Conservation (phyloP, 371 early-diverging fungal species). For the Mucor velutinosus region DNA sequence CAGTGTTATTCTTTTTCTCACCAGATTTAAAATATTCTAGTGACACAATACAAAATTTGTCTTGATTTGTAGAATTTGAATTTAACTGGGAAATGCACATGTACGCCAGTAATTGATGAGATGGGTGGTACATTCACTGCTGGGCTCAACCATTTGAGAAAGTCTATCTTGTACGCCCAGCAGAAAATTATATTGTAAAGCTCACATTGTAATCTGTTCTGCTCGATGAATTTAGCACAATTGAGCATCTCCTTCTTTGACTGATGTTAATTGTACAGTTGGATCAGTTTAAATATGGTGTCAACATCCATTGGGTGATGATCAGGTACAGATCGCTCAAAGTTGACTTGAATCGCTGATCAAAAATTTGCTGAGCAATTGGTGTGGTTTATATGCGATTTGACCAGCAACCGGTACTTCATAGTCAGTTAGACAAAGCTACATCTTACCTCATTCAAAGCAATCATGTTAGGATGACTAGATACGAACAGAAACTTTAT, state of each 20-base stretch:
- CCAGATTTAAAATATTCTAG: neutral
- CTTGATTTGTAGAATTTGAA: slow-evolving; percentile 5
- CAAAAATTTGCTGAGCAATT: no score
- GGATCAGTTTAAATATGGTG: neutral
- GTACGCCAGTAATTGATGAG: neutral
- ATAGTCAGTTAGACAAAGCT: no score
- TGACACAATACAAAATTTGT: neutral
- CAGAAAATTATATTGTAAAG: neutral
- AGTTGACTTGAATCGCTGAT: neutral
- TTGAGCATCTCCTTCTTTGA: neutral
- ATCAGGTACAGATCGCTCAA: neutral
- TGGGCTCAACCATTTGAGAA: neutral
- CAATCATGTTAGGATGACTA: no score
- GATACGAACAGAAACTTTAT: neutral
- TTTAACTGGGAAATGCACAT: slow-evolving; percentile 6
- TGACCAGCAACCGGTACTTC: no score
- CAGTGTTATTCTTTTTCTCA: neutral
- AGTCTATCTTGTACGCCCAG: neutral
- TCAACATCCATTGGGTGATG: neutral
- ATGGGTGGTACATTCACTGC: neutral
- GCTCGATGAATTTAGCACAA: neutral
- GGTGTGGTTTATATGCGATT: no score
- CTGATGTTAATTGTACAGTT: no score
- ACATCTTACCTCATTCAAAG: no score
- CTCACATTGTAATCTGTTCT: neutral